A percentile compares a stretch with the other conserved stretches of the same genome.
Conservation (phyloP, 352 stramenopile species). For the Phytophthora crassamura region DNA sequence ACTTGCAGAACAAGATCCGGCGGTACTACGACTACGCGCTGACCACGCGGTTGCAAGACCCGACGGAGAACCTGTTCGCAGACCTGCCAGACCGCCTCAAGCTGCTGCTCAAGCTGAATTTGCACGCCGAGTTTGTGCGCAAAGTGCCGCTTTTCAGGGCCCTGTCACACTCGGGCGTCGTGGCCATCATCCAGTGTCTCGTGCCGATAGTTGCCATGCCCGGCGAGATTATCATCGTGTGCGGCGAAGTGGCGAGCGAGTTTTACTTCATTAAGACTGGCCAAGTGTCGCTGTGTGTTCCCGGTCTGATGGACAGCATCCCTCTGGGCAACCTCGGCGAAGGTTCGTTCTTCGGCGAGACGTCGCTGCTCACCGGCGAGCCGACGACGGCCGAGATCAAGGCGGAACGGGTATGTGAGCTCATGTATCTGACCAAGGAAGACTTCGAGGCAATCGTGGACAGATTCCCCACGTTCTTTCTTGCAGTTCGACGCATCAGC, state of each 20-base stretch:
- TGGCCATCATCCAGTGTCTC: constrained; percentile 80
- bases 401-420: constrained; percentile 67
- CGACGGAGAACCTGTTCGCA: constrained; percentile 67
- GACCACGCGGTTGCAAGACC: constrained; percentile 59
- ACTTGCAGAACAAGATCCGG: constrained; percentile 75
- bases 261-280: constrained; percentile 85
- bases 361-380: constrained; percentile 64
- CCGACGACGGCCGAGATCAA: constrained; percentile 65
- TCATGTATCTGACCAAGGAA: constrained; percentile 63
- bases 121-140: constrained; percentile 75
- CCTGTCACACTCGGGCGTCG: constrained; percentile 69
- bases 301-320: constrained; percentile 33
- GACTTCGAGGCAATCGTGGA: constrained; percentile 68
- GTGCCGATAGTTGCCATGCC: constrained; percentile 69
- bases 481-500: constrained; percentile 68
- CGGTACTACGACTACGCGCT: constrained; percentile 83
- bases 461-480: constrained; percentile 76
- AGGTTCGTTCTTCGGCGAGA: constrained; percentile 82
- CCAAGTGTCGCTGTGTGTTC: constrained; percentile 63
- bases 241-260: constrained; percentile 61
- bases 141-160: constrained; percentile 80
- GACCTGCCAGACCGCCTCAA: constrained; percentile 79
- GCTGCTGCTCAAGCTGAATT: constrained; percentile 65
- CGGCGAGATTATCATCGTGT: constrained; percentile 69
- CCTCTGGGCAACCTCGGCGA: constrained; percentile 73